A percentile compares a stretch with the other conserved stretches of the same genome.
Conservation (phyloP, 73 alveolate species). For the Tetrahymena borealis region DNA sequence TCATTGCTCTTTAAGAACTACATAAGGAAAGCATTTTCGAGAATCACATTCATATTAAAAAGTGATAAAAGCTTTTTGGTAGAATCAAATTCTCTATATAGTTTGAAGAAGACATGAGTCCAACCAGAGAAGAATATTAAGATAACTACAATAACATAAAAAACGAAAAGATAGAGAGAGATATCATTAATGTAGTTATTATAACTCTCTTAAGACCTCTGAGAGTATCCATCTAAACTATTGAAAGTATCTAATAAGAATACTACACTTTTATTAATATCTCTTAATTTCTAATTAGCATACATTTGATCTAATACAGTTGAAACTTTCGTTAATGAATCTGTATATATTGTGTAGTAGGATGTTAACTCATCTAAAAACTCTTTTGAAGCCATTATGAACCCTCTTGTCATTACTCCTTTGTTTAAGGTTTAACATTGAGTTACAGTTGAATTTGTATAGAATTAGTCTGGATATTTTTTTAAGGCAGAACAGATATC, state of each 20-base stretch:
- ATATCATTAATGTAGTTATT: background rate
- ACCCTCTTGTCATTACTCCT: background rate
- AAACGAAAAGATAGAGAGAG: background rate
- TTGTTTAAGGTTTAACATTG: background rate
- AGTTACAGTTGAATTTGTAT: background rate
- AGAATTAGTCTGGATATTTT: background rate
- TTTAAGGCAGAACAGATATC: background rate
- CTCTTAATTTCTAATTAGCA: background rate
- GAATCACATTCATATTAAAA: background rate
- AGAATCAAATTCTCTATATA: background rate
- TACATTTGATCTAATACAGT: background rate
- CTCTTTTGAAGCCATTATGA: background rate
- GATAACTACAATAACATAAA: background rate
- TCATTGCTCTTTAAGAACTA: background rate
- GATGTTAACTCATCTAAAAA: background rate
- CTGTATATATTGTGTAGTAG: background rate
- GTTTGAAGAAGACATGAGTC: background rate
- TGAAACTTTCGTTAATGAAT: background rate
- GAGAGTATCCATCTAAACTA: background rate
- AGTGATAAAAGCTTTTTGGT: background rate
- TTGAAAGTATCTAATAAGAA: background rate
- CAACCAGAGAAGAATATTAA: background rate
- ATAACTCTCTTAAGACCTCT: background rate
- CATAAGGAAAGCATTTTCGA: background rate
- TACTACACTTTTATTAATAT: background rate